A percentile compares a stretch with the other conserved stretches of the same genome.
phyloP scores from a whole-genome alignment of 2,329 filamentous ascomycete genomes.

The Xylogone sp. region DNA sequence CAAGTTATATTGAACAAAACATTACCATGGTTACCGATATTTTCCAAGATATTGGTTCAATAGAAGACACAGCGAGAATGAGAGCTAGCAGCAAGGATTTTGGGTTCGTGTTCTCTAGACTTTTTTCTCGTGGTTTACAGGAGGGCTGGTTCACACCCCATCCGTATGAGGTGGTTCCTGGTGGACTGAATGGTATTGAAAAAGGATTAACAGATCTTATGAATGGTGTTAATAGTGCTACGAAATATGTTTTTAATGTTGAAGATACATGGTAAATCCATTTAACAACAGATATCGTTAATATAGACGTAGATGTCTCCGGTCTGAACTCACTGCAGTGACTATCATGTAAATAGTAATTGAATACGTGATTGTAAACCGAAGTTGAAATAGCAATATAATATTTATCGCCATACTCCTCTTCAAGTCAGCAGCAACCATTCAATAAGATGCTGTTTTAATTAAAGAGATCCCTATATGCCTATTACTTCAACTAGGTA shows the following conservation, averaged over 20 bases:
- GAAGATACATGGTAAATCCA: too few species aligned
- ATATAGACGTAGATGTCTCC: too few species aligned
- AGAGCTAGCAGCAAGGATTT: conserved; percentile 5
- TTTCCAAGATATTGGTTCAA: not conserved
- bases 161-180: not conserved
- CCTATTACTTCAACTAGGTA: too few species aligned
- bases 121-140: not conserved
- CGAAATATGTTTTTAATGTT: conserved; percentile 57
- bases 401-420: too few species aligned
- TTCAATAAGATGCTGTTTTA: too few species aligned
- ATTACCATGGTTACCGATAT: not conserved
- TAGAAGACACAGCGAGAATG: conserved; percentile 2
- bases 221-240: conserved; percentile 56
- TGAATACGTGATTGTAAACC: too few species aligned
- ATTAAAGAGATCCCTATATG: too few species aligned
- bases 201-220: conserved; percentile 50
- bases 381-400: too few species aligned
- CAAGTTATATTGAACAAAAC: not conserved
- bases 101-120: conserved; percentile 9
- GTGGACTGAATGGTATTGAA: conserved; percentile 21
- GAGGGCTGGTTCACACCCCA: not conserved
- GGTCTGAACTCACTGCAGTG: too few species aligned
- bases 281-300: too few species aligned
- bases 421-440: too few species aligned
- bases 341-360: too few species aligned